These are phyloP conservation scores for Tillandsia fasciculata DNA, from an alignment of 176 grass and related monocot genomes.

Conservation along the genomic window DNA sequence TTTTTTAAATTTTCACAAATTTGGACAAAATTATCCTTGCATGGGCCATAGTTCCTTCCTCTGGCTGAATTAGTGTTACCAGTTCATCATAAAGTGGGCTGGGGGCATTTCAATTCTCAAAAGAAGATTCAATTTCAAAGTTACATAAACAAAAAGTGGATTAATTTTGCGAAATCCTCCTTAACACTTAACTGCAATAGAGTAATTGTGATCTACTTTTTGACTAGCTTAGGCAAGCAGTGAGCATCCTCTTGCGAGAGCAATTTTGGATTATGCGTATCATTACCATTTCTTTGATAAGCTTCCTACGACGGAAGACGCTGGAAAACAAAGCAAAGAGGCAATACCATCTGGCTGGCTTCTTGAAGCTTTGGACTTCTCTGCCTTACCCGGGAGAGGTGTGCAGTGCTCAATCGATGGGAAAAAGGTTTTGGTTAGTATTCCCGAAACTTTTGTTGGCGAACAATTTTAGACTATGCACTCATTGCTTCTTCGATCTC, in stretches of 20 bases:
- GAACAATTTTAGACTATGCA: not conserved
- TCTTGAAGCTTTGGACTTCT: slow-evolving; percentile 60
- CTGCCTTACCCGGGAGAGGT: slow-evolving; percentile 64
- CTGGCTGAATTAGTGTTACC: no score
- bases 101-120: no score
- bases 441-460: not conserved
- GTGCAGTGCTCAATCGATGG: slow-evolving; percentile 57
- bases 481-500: not conserved
- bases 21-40: no score
- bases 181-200: not conserved
- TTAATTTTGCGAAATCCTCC: no score
- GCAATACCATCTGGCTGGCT: slow-evolving; percentile 58
- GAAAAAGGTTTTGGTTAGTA: slow-evolving; percentile 73
- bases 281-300: slow-evolving; percentile 91
- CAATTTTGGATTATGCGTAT: slow-evolving; percentile 82
- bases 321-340: slow-evolving; percentile 45
- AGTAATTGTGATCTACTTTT: slow-evolving; percentile 17
- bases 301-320: slow-evolving; percentile 47
- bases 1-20: no score
- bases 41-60: no score
- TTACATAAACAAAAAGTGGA: no score
- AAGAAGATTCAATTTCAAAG: no score
- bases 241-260: slow-evolving; percentile 88
- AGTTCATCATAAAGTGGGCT: no score
- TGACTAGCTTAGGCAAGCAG: slow-evolving; percentile 84